These are phyloP conservation scores for Chaetothyriales sp. DNA, from an alignment of 2,329 filamentous ascomycete species.

Conservation along the genomic window DNA sequence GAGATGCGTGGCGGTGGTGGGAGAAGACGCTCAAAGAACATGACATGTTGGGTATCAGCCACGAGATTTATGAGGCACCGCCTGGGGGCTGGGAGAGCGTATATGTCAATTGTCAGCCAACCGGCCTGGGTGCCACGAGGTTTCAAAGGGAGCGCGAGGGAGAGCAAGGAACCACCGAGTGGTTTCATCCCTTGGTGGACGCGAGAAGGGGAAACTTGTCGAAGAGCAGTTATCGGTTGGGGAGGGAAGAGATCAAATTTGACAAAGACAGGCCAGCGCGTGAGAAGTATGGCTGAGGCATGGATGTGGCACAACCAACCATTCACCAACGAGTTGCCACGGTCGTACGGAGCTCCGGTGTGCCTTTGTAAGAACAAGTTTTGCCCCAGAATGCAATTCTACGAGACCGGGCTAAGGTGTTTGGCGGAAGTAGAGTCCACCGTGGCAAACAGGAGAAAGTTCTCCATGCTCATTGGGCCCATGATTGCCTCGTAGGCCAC, in stretches of 20 bases:
- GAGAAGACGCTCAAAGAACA: conserved; percentile 23
- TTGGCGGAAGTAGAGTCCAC: no score
- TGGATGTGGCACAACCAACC: no score
- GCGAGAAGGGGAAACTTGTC: conserved; percentile 14
- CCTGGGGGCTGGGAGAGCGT: conserved; percentile 31
- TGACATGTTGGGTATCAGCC: conserved; percentile 31
- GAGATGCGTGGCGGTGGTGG: conserved; percentile 33
- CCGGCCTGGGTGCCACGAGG: conserved; percentile 21
- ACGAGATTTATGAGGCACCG: conserved; percentile 32
- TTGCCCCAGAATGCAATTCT: no score
- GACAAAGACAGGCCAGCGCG: background rate
- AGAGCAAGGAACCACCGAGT: conserved; percentile 12
- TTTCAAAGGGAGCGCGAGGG: conserved; percentile 14
- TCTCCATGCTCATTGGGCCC: no score
- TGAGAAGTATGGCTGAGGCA: background rate
- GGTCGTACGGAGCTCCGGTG: no score
- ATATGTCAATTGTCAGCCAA: conserved; percentile 28
- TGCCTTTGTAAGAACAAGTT: no score
- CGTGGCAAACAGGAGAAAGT: no score
- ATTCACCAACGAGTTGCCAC: no score
- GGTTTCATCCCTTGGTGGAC: conserved; percentile 15
- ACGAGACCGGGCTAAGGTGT: no score
- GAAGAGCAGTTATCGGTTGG: conserved; percentile 15
- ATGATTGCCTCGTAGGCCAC: no score
- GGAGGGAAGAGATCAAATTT: conserved; percentile 3